These are phyloP conservation scores for Trichosanthes truncata DNA, from an alignment of 306 rosid species.

Conservation along the genomic window DNA sequence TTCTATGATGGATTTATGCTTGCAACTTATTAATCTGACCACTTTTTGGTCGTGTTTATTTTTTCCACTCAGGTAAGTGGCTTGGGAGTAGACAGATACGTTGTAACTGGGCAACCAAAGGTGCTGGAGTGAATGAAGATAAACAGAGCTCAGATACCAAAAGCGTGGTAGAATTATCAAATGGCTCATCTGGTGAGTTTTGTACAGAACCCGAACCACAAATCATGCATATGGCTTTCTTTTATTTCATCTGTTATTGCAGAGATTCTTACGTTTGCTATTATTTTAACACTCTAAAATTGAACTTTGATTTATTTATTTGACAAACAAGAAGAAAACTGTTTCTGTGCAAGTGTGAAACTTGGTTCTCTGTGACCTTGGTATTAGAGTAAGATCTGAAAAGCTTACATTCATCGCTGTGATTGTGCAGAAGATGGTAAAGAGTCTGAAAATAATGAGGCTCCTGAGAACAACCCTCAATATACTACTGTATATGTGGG, in stretches of 20 bases:
- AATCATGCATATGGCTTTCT: background rate
- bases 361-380: slow-evolving; percentile 4
- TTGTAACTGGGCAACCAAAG: slow-evolving; percentile 98
- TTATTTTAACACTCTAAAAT: background rate
- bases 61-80: slow-evolving; percentile 64
- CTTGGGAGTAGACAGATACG: slow-evolving; percentile 95
- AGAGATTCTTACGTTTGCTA: background rate
- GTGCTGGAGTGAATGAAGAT: slow-evolving; percentile 75
- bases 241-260: background rate
- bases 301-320: background rate
- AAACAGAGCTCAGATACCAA: slow-evolving; percentile 66
- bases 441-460: slow-evolving; percentile 58
- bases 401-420: background rate
- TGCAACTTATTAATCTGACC: background rate
- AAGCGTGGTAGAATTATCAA: slow-evolving; percentile 76
- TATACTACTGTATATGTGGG: slow-evolving; percentile 96
- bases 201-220: background rate
- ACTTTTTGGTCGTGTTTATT: background rate
- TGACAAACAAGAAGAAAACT: background rate
- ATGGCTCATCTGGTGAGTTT: slow-evolving; percentile 71
- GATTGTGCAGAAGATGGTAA: slow-evolving; percentile 76
- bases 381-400: slow-evolving; percentile 3
- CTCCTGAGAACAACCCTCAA: slow-evolving; percentile 89
- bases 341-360: background rate
- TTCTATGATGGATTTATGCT: background rate